Base-by-base conservation (phyloP, 2,329 filamentous ascomycete species). In the Pseudopyricularia javanii region DNA sequence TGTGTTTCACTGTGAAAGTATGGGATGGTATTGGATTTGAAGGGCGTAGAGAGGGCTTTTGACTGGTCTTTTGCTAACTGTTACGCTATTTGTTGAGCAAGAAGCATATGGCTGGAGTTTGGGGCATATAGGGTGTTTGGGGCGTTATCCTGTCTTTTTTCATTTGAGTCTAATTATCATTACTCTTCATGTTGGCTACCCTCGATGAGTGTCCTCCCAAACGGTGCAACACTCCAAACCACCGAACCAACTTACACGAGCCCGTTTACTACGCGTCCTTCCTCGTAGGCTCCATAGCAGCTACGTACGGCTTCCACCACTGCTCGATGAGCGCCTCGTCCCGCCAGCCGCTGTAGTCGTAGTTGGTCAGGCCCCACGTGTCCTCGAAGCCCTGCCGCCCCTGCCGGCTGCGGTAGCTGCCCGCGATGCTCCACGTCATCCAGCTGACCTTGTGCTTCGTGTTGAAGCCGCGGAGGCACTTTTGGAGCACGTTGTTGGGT, bases 221-320 rank as follows among this genome's bases (percentile, higher is more conserved):
- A 37, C 2, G 4, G 15, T 7, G 6, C 15, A 37, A 5, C 34
- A 37, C 4, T 3, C 2, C 15, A 5, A n/a, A n/a, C n/a, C n/a
- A n/a, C n/a, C n/a, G n/a, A n/a, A n/a, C n/a, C n/a, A n/a, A n/a
- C n/a, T n/a, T n/a, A n/a, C n/a, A n/a, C n/a, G n/a, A n/a, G n/a
- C 5, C 34, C 7, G 17, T 15, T n/a, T 1, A 6, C 37, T 43
- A 45, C 22, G 22, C 20, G 9, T 6, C 37, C 47, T 53, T 22
- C 37, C 22, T 56, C 3, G 55, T 56, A 15, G 59, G 55, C 43
- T 69, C 64, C 71, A 74, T 74, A 9, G 57, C 63, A 58, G 61
- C 57, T 2, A 74, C 66, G 73, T 74, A 76, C 3, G 74, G 74
- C 65, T 73, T 74, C 73, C 73, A 76, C 58, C 70, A 72, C 50